Conservation (phyloP, 371 early-diverging fungal genomes). For the Lichtheimia corymbifera region DNA sequence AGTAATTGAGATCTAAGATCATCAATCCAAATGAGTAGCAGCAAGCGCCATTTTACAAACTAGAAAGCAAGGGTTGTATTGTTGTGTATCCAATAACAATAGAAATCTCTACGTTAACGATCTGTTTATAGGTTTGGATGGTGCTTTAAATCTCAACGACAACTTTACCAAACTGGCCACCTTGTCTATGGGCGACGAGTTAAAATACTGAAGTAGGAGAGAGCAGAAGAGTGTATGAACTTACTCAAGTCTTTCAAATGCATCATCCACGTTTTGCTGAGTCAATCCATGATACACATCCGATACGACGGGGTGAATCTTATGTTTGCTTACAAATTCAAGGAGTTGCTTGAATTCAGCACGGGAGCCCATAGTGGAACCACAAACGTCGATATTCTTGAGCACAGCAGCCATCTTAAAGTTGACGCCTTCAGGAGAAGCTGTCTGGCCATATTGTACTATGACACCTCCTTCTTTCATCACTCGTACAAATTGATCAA, state of each 20-base stretch:
- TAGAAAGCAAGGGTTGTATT: no score
- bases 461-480: constrained; percentile 60
- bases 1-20: no score
- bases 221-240: no score
- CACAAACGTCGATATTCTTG: constrained; percentile 62
- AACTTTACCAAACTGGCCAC: constrained; percentile 21
- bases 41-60: no score
- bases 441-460: constrained; percentile 62
- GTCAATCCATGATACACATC: constrained; percentile 58
- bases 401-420: constrained; percentile 52
- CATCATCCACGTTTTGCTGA: constrained; percentile 44
- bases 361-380: constrained; percentile 71
- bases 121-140: no score
- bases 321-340: constrained; percentile 55
- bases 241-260: constrained; percentile 16
- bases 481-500: constrained; percentile 35
- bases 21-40: no score
- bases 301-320: constrained; percentile 64
- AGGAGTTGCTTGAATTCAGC: constrained; percentile 67
- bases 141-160: constrained; percentile 14
- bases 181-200: constrained; percentile 7
- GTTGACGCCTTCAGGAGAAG: constrained; percentile 37
- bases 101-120: no score
- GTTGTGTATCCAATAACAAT: no score
- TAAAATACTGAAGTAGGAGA: no score